Evolutionary conservation across 768 basidiomycete species (phyloP), one percentile per base, ranked within the genome.

Genomic region (Hortiboletus flavorubellus): DNA sequence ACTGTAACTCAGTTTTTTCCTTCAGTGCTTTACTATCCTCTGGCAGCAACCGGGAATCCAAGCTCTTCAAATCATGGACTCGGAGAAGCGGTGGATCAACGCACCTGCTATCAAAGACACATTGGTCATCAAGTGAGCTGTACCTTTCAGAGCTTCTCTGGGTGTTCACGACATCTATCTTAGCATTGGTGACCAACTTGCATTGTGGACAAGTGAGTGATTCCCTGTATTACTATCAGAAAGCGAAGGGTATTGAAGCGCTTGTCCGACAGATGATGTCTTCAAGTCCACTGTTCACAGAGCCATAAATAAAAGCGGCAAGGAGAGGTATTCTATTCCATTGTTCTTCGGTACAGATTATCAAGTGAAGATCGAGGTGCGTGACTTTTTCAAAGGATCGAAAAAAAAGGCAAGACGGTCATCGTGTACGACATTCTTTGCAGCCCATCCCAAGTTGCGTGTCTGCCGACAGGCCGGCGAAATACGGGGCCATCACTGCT

Each of bases 201-300:
- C 91, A 10, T 76, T 91, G 23, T 91, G 92, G 89, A 93, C 94
- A 14, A 96, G 91, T 93, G 57, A 33, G 81, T 62, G 12, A 3
- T 51, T 31, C 26, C 26, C 26, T 26, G 21, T n/a, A 29, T 11
- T 38, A n/a, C n/a, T 18, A 7, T 40, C 14, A 2, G 15, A 12
- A 34, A 30, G 11, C 6, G 1, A 21, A 16, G 26, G 18, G 43
- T 29, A 48, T 40, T 39, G 6, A 41, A 46, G 10, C 4, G 11
- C 29, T 4, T 37, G 26, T 44, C 40, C 11, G 23, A 47, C 31
- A 95, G 91, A 95, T 63, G 91, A 90, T 62, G 76, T 93, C 40
- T 96, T 94, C 80, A 91, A 90, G 62, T 93, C 91, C 0, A 95
- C 93, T 0, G 77, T 89, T 2, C 95, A 98, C 69, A 83, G 94